Evolutionary conservation across 2,329 filamentous ascomycete species (phyloP).

Genomic region (Aureobasidium sp.): DNA sequence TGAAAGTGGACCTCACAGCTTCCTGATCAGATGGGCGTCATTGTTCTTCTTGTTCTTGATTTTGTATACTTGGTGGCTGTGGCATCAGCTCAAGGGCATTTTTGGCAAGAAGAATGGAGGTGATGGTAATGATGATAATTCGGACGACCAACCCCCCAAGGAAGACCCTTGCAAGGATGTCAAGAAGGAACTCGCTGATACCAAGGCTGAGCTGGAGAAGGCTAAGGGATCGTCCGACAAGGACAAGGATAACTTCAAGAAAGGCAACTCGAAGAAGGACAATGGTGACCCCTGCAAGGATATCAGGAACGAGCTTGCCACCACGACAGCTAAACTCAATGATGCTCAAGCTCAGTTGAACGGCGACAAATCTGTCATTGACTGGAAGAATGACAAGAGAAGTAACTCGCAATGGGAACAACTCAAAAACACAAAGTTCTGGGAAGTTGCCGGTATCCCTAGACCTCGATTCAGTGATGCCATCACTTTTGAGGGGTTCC

Average conservation of each 20-base stretch:
- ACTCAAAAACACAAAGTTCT: not conserved
- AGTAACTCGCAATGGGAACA: not conserved
- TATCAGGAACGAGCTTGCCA: not conserved
- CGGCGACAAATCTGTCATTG: not conserved
- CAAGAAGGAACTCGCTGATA: not conserved
- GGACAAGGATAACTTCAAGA: not conserved
- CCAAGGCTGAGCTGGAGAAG: not conserved
- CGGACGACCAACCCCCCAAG: not conserved
- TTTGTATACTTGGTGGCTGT: not conserved
- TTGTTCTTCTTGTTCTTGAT: not conserved
- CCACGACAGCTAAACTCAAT: not conserved
- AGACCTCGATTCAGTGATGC: not conserved
- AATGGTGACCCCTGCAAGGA: not conserved
- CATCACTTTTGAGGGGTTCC: not conserved
- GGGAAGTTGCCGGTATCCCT: not conserved
- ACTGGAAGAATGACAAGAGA: constrained; percentile 1
- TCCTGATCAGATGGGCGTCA: not conserved
- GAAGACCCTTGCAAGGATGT: not conserved
- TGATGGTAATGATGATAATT: not conserved
- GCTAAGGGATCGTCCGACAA: not conserved
- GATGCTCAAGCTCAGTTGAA: not conserved
- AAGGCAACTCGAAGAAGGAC: not conserved
- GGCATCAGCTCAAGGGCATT: not conserved
- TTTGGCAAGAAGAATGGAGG: not conserved
- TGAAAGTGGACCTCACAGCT: not conserved